Evolutionary conservation across 1,284 basidiomycete species (phyloP).

Genomic region (Abortiporus biennis): DNA sequence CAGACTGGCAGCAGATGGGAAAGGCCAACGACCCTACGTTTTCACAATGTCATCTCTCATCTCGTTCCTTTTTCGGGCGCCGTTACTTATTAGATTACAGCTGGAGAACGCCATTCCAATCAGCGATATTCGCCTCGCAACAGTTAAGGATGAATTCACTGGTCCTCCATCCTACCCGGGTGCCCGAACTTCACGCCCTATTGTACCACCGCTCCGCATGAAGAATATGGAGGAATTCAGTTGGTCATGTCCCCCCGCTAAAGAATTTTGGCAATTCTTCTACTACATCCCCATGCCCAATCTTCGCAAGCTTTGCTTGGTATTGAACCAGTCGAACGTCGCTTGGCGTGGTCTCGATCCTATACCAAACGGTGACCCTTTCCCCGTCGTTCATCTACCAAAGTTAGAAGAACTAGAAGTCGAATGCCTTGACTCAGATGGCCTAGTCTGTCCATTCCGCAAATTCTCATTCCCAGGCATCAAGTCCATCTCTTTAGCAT

Average conservation of each 20-base stretch:
- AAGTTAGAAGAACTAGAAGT: slow-evolving; percentile 11
- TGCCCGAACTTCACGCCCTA: not conserved
- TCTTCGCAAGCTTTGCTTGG: slow-evolving; percentile 8
- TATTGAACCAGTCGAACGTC: slow-evolving; percentile 5
- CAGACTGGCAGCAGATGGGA: too few relatives aligned
- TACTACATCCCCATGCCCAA: slow-evolving; percentile 8
- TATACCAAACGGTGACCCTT: not conserved
- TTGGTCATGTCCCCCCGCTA: slow-evolving; percentile 12
- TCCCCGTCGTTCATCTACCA: slow-evolving; percentile 6
- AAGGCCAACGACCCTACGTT: not conserved
- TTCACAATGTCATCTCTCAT: slow-evolving; percentile 3
- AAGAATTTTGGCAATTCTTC: slow-evolving; percentile 13
- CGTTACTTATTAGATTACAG: slow-evolving; percentile 1
- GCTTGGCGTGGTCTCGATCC: slow-evolving; percentile 4
- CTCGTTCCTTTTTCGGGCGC: slow-evolving; percentile 1
- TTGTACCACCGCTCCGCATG: slow-evolving; percentile 4
- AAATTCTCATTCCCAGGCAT: slow-evolving; percentile 11
- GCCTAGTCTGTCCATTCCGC: slow-evolving; percentile 9
- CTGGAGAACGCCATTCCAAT: slow-evolving; percentile 3
- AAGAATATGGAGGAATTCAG: slow-evolving; percentile 7
- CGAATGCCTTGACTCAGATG: slow-evolving; percentile 10
- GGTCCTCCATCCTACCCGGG: not conserved
- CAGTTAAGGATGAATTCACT: not conserved
- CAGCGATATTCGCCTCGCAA: not conserved
- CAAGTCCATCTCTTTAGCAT: slow-evolving; percentile 8